Conservation (phyloP, 2,329 filamentous ascomycete species). For the Curvularia hawaiiensis region DNA sequence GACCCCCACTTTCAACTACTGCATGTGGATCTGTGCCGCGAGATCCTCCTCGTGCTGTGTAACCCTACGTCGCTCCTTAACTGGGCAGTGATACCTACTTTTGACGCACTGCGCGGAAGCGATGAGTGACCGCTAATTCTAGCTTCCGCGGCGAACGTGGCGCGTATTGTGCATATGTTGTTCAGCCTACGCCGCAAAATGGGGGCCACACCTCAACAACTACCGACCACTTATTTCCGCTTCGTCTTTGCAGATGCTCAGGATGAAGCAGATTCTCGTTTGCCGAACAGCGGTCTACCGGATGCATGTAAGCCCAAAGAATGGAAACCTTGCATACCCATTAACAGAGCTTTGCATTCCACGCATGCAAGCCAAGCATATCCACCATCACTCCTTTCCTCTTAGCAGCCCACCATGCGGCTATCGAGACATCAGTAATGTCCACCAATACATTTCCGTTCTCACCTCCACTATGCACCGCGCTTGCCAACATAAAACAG, state of each 20-base stretch:
- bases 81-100: not conserved
- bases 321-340: not conserved
- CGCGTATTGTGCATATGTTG: not conserved
- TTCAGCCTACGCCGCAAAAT: not conserved
- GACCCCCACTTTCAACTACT: not conserved
- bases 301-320: conserved; percentile 6
- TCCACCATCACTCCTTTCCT: not conserved
- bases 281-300: conserved; percentile 3
- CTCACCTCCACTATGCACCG: not conserved
- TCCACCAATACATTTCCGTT: not conserved
- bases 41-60: conserved; percentile 1
- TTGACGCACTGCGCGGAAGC: not conserved
- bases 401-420: not conserved
- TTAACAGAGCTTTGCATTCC: not conserved
- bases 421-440: not conserved
- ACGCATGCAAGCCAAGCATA: not conserved
- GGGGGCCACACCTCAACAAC: not conserved
- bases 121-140: not conserved
- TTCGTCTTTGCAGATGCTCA: not conserved
- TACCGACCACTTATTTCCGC: not conserved
- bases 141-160: not conserved
- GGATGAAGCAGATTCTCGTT: not conserved
- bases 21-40: not conserved
- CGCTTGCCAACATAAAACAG: not conserved
- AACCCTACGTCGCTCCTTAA: conserved; percentile 1